Evolutionary conservation across 257 asterid species (phyloP).

Genomic region (Solanum ossicruentum): DNA sequence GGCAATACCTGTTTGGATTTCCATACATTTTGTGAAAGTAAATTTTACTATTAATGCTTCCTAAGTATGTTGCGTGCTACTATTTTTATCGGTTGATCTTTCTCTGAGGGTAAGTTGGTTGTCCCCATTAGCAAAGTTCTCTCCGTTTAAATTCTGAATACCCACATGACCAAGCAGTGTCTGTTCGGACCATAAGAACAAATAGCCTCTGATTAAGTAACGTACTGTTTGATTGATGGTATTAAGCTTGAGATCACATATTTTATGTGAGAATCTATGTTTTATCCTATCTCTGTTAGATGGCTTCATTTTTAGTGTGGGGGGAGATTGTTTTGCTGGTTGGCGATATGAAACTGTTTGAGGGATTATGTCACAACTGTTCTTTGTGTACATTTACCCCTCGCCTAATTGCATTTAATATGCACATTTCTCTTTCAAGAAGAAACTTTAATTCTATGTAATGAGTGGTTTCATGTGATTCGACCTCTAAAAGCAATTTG

Average conservation of each 20-base stretch:
- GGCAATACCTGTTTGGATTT: not conserved
- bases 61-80: not conserved
- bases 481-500: not conserved
- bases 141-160: not conserved
- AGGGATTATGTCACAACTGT: not conserved
- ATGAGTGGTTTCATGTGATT: not conserved
- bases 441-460: not conserved
- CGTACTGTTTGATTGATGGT: not conserved
- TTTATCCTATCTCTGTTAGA: not conserved
- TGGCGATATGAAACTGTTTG: not conserved
- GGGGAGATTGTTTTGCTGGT: not conserved
- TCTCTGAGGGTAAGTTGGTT: not conserved
- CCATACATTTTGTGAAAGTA: not conserved
- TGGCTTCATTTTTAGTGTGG: not conserved
- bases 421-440: not conserved
- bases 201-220: not conserved
- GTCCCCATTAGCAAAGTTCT: not conserved
- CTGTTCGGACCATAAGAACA: not conserved
- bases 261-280: not conserved
- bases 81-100: not conserved
- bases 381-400: not conserved
- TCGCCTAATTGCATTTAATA: not conserved
- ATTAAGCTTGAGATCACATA: not conserved
- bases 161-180: not conserved
- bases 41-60: not conserved